phyloP scores from a whole-genome alignment of 2,329 filamentous ascomycete species.

The Ascochyta koolunga region DNA sequence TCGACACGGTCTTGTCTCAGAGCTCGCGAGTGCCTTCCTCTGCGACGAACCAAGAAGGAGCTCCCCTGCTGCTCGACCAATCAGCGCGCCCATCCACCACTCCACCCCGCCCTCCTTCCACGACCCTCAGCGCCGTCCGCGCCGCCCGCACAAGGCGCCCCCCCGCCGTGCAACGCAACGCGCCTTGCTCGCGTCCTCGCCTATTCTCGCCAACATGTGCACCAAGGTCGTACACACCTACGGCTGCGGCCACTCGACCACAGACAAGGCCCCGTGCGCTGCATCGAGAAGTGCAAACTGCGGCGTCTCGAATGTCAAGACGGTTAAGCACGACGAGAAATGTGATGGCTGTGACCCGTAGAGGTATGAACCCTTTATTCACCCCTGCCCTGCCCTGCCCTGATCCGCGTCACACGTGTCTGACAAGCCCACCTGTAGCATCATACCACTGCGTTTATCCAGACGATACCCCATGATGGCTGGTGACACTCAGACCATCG shows the following conservation, averaged over 20 bases:
- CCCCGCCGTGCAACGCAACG: conserved; percentile 20
- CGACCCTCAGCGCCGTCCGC: conserved; percentile 21
- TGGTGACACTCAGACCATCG: conserved; percentile 37
- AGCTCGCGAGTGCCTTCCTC: conserved; percentile 6
- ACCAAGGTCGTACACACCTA: conserved; percentile 56
- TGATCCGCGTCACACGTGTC: conserved; percentile 29
- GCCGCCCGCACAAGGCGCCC: conserved; percentile 30
- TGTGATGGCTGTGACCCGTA: conserved; percentile 55
- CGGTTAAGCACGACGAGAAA: conserved; percentile 56
- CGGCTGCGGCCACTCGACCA: conserved; percentile 53
- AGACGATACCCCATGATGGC: conserved; percentile 43
- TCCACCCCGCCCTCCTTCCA: conserved; percentile 26
- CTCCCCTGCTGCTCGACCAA: conserved; percentile 31
- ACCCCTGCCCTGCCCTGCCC: too few relatives aligned
- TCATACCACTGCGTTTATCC: conserved; percentile 38
- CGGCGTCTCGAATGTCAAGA: conserved; percentile 50
- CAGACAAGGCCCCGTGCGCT: conserved; percentile 55
- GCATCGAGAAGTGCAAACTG: conserved; percentile 52
- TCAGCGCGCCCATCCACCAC: conserved; percentile 30
- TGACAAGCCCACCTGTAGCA: conserved; percentile 35
- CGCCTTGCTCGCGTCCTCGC: conserved; percentile 22
- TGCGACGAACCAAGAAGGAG: conserved; percentile 24
- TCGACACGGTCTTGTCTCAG: conserved; percentile 19
- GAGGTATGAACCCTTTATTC: conserved; percentile 35
- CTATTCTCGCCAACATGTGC: conserved; percentile 50